Evolutionary conservation across 371 early-diverging fungal species (phyloP), one percentile per base, ranked within the genome.

Genomic region (Mucor saturninus): DNA sequence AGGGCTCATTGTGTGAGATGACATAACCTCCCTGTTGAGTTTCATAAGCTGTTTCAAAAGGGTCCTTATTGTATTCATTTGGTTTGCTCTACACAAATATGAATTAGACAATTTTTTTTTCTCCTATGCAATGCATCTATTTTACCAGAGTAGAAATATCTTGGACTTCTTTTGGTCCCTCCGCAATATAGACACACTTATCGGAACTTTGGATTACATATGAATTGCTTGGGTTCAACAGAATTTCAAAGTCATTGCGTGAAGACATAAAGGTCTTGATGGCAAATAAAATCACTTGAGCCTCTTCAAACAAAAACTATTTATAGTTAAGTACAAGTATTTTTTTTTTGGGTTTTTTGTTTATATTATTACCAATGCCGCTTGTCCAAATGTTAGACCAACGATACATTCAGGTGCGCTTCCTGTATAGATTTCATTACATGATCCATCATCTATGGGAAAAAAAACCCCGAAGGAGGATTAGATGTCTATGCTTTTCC

Each of bases 231-330:
- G 93, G 93, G 46, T 92, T 92, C 37, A 91, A 68, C 10, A 85
- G 53, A 31, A 91, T 78, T 46, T 81, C 76, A 21, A 65, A 60
- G 2, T 65, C 66, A 5, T 69, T 65, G 32, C 57, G 48, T 29
- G 63, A 48, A 3, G 46, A 45, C 49, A 75, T 58, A 30, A 49
- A 66, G 2, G 76, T 71, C 31, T 85, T 85, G 26, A 90, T 73
- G 14, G 84, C 91, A 75, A 90, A 83, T 61, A 90, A 65, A 31
- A 90, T 84, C 2, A 86, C 83, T 68, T 92, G 93, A 50, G 87
- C 88, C 65, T 92, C 89, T 37, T 79, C 79, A 68, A 72, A 92
- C 11, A 87, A 60, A 58, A 54, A 61, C 61, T 61, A 38, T 5
- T 35, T 21, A 29, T 26, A 26, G 2, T 14, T 11, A n/a, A 43